Evolutionary conservation across 441 rosid genomes (phyloP), one percentile per base, ranked within the genome.

Genomic region (Bocquillonia castaneifolia): DNA sequence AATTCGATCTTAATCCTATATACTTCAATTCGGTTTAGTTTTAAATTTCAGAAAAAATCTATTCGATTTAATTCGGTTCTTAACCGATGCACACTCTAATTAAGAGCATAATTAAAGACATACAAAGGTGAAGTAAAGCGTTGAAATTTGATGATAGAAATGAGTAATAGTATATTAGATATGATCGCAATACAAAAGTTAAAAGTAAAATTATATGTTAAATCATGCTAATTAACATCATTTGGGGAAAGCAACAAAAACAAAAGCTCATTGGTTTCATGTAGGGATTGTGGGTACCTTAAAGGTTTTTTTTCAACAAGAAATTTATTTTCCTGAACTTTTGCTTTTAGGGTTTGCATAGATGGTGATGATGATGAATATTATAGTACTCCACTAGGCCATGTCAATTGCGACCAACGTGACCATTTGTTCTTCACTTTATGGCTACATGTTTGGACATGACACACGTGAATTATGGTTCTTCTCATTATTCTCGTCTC

Each of bases 401-500:
- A 37, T 54, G 65, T 76, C 64, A 20, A 31, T 55, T 18, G 75
- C 68, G 56, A 73, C 56, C 81, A 67, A 73, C 31, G 71, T 80
- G 79, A 68, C 75, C 57, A 23, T 59, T 63, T 40, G 42, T 48
- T 64, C 72, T 76, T 74, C 68, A 62, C 84, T 76, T 82, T 79
- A 15, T 42, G 55, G 6, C 62, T 55, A 75, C 86, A 78, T 72
- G 77, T 47, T 67, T 57, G 63, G 72, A 83, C 80, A 75, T 51
- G n/a, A 70, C 80, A 71, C 84, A 71, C 76, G 72, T 69, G 62
- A 61, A 65, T 68, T 63, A 58, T 70, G 81, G 44, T 52, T 70
- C 13, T 4, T 39, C 59, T 25, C 40, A 50, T 36, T 40, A 53
- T 57, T 45, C 53, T 25, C 74, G 69, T 63, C 70, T n/a, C n/a